phyloP scores from a whole-genome alignment of 148 eudicot species.

The Vaccinium vitisidaea region DNA sequence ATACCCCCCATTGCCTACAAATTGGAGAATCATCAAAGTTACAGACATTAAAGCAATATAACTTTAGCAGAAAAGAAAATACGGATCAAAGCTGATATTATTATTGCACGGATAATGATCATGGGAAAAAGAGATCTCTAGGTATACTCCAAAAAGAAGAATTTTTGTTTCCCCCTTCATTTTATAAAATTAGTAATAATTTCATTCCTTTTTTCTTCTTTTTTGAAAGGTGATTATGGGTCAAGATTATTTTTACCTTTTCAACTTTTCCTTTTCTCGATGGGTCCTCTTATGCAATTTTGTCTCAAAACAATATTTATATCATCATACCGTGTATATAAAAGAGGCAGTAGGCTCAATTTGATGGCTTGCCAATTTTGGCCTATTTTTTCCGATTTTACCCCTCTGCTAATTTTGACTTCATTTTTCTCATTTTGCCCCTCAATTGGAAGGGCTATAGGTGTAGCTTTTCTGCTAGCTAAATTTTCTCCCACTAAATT shows the following conservation, averaged over 20 bases:
- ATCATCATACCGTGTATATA: not conserved
- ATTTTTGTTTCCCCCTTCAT: slow-evolving; percentile 16
- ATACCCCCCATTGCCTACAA: slow-evolving; percentile 22
- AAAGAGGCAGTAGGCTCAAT: no score
- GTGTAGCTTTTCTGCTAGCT: not conserved
- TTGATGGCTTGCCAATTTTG: no score
- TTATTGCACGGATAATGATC: slow-evolving; percentile 26
- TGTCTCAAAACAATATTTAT: slow-evolving; percentile 23
- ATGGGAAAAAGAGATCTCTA: slow-evolving; percentile 25
- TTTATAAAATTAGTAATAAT: not conserved
- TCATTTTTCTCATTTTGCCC: no score
- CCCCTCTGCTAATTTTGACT: no score
- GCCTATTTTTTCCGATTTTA: no score
- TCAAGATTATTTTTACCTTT: slow-evolving; percentile 31
- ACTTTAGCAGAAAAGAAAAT: slow-evolving; percentile 30
- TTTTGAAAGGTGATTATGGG: slow-evolving; percentile 39
- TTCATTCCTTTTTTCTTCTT: slow-evolving; percentile 3
- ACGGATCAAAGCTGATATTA: slow-evolving; percentile 23
- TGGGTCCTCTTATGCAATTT: slow-evolving; percentile 27
- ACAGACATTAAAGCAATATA: slow-evolving; percentile 21
- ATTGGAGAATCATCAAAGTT: slow-evolving; percentile 31
- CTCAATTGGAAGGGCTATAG: no score
- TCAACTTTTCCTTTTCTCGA: slow-evolving; percentile 23
- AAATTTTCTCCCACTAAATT: not conserved
- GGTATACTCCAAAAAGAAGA: slow-evolving; percentile 30